Evolutionary conservation across 2,329 filamentous ascomycete genomes (phyloP).

Genomic region (Tolypocladium amazonense): DNA sequence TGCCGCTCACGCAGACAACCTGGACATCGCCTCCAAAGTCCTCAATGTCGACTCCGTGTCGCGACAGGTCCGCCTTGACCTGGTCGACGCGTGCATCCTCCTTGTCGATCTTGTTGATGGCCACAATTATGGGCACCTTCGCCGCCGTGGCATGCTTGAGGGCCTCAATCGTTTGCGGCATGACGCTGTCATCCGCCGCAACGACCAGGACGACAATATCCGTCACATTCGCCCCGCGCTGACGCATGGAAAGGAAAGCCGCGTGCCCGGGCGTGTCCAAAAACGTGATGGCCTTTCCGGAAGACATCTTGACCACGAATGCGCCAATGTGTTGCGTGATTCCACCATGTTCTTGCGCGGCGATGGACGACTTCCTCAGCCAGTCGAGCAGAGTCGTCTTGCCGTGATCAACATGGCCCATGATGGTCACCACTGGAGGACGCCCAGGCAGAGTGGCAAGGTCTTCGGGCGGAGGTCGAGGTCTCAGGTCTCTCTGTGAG

Average conservation of each 20-base stretch:
- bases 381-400: constrained; percentile 96
- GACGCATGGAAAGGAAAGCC: constrained; percentile 90
- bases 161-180: constrained; percentile 92
- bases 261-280: constrained; percentile 94
- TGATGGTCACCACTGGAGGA: constrained; percentile 94
- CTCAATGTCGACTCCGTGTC: constrained; percentile 81
- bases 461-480: constrained; percentile 59
- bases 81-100: constrained; percentile 67
- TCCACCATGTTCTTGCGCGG: constrained; percentile 83
- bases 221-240: constrained; percentile 88
- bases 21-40: constrained; percentile 93
- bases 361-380: constrained; percentile 85
- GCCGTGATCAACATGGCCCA: constrained; percentile 98
- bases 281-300: constrained; percentile 88
- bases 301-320: constrained; percentile 81
- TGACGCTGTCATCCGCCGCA: constrained; percentile 93
- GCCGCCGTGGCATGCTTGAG: constrained; percentile 85
- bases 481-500: constrained; percentile 58
- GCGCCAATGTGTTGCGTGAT: constrained; percentile 99
- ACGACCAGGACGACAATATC: constrained; percentile 96
- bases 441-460: constrained; percentile 57
- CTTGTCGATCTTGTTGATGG: constrained; percentile 96
- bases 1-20: constrained; percentile 82
- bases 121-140: constrained; percentile 90
- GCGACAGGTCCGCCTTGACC: constrained; percentile 79